These are phyloP conservation scores for Trametes gibbosa DNA, from an alignment of 768 basidiomycete species.

Conservation along the genomic window DNA sequence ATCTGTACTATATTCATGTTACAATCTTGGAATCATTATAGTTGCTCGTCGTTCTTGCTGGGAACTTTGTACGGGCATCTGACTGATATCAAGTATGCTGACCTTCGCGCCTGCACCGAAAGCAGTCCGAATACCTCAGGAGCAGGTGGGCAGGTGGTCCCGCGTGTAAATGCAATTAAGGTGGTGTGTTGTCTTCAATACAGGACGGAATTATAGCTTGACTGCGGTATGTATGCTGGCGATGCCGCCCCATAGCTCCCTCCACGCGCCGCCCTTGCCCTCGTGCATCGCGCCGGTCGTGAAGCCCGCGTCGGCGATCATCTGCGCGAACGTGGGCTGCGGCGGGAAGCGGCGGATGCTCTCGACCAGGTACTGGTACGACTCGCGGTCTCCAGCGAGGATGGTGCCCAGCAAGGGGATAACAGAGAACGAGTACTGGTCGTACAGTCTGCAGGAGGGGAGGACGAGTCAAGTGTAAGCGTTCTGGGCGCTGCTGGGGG, in stretches of 20 bases:
- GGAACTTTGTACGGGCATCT: too few species aligned
- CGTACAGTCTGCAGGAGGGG: constrained; percentile 64
- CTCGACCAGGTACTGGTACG: constrained; percentile 97
- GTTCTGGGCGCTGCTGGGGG: neutral
- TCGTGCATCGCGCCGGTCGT: constrained; percentile 55
- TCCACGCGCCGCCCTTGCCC: constrained; percentile 81
- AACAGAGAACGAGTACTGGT: constrained; percentile 93
- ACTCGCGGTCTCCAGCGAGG: constrained; percentile 89
- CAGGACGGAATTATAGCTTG: too few species aligned
- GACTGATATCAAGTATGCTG: too few species aligned
- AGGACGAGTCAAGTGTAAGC: neutral
- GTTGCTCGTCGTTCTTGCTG: neutral
- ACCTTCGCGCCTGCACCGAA: neutral
- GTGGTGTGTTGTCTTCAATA: too few species aligned
- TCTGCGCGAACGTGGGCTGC: constrained; percentile 81
- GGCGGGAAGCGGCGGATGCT: constrained; percentile 93
- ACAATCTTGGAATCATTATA: constrained; percentile 17
- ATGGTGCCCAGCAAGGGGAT: constrained; percentile 97
- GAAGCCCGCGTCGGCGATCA: constrained; percentile 89
- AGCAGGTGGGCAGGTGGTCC: too few species aligned
- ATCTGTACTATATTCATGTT: constrained; percentile 18
- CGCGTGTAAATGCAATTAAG: neutral
- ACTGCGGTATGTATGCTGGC: constrained; percentile 84
- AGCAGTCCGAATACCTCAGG: too few species aligned
- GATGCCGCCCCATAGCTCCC: constrained; percentile 83